Percentiles rank a stretch among this genome's conserved stretches.
These are phyloP conservation scores for Schizophyllum amplum DNA, from an alignment of 1,284 basidiomycete genomes.

Conservation along the genomic window DNA sequence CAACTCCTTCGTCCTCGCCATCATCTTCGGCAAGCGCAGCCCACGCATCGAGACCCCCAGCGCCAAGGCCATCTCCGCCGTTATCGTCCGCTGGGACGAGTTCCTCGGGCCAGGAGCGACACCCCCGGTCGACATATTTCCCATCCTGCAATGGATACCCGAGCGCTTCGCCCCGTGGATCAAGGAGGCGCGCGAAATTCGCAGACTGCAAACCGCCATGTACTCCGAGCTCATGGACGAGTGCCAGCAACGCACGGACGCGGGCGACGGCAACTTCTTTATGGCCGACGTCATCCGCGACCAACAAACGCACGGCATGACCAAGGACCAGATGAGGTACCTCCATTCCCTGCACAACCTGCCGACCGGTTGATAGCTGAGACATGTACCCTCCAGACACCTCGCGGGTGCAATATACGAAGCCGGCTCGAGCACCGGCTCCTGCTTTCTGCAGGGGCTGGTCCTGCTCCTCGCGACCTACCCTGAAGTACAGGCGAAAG, in stretches of 20 bases:
- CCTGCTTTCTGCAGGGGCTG: slow-evolving; percentile 11
- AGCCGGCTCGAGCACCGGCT: slow-evolving; percentile 14
- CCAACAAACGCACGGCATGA: slow-evolving; percentile 9
- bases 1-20: slow-evolving; percentile 3
- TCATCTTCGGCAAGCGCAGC: slow-evolving; percentile 14
- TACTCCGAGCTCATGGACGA: slow-evolving; percentile 16
- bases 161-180: slow-evolving; percentile 23
- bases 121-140: slow-evolving; percentile 24
- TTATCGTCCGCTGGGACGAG: slow-evolving; percentile 11
- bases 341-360: background rate
- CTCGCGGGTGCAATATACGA: slow-evolving; percentile 15
- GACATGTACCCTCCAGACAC: slow-evolving; percentile 7
- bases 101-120: slow-evolving; percentile 15
- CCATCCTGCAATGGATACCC: slow-evolving; percentile 20
- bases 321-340: slow-evolving; percentile 5
- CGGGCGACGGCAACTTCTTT: slow-evolving; percentile 15
- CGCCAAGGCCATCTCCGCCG: slow-evolving; percentile 10
- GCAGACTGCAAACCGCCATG: slow-evolving; percentile 16
- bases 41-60: slow-evolving; percentile 6
- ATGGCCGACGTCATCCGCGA: slow-evolving; percentile 15
- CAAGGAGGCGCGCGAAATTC: slow-evolving; percentile 10
- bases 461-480: slow-evolving; percentile 12
- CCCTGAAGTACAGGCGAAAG: slow-evolving; percentile 19
- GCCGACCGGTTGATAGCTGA: background rate
- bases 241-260: slow-evolving; percentile 14